Base-by-base conservation (phyloP, 306 rosid genomes). In the Lathyrus oleraceus region DNA sequence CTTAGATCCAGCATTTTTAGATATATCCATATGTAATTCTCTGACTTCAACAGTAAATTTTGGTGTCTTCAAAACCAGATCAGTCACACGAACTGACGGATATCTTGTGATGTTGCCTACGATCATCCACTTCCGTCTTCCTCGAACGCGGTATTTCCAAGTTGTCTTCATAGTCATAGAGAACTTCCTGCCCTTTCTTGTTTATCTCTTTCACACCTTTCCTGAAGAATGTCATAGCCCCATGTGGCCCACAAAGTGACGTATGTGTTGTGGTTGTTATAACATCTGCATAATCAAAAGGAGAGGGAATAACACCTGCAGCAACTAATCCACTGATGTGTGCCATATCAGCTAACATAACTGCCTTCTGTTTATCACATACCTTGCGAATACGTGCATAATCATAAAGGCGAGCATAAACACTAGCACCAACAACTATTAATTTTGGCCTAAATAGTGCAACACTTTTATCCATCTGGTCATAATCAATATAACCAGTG, bases 271-370 rank as follows among this genome's bases (percentile, higher is more conserved):
- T 93, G 61, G 98, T 93, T 52, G 98, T 93, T 69, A 92, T 96
- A 62, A 92, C 67, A 84, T 95, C 99, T n/a, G 99, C 99, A 71
- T 89, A 91, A 49, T 95, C 99, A 52, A 95, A 95, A 57, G 96
- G 97, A 67, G 99, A 95, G 70, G 99, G 99, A 73, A 95, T 87
- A 73, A 89, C 99, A 82, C 81, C 99, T 38, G 97, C 99, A 23
- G 99, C 97, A 73, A 95, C 95, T 85, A 95, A 80, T 64, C 99
- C 99, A 84, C 97, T 91, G 63, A 95, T 89, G 77, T 95, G 99
- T 64, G 99, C 99, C 70, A 95, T 95, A 81, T 95, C 99, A 67
- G 99, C 99, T 90, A 95, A 78, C 92, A 95, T 14, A 61, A 95
- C 81, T 59, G 99, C 97, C 81, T 89, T 95, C 80, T 95, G 97